Conservation (phyloP, 2,329 filamentous ascomycete genomes). For the Ascochyta pisi region DNA sequence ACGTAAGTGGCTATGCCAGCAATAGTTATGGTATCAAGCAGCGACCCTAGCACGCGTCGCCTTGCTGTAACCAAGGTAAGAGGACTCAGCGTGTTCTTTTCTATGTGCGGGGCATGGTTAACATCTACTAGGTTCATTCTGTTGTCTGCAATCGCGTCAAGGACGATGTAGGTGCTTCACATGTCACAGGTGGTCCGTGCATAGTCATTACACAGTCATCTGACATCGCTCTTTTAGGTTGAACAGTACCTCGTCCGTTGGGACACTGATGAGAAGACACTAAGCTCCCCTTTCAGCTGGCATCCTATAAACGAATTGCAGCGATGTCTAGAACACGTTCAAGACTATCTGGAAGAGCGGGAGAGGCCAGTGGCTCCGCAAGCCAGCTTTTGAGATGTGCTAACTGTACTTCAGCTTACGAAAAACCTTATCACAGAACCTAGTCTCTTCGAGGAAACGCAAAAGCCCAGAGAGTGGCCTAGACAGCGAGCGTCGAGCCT, state of each 20-base stretch:
- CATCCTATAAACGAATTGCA: slow-evolving; percentile 51
- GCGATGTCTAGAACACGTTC: slow-evolving; percentile 49
- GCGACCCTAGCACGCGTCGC: slow-evolving; percentile 24
- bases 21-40: slow-evolving; percentile 37
- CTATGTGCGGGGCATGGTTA: slow-evolving; percentile 10
- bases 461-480: slow-evolving; percentile 31
- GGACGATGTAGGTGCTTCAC: slow-evolving; percentile 27
- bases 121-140: slow-evolving; percentile 25
- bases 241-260: slow-evolving; percentile 55
- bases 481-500: slow-evolving; percentile 27
- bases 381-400: neutral
- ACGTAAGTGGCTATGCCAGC: slow-evolving; percentile 32
- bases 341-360: slow-evolving; percentile 50
- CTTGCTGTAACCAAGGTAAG: slow-evolving; percentile 36
- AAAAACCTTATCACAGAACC: neutral
- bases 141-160: slow-evolving; percentile 38
- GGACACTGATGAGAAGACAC: slow-evolving; percentile 26
- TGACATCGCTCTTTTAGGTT: slow-evolving; percentile 36
- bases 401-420: slow-evolving; percentile 21
- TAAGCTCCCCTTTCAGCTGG: slow-evolving; percentile 51
- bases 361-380: slow-evolving; percentile 28
- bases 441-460: slow-evolving; percentile 27
- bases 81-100: neutral
- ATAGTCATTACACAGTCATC: neutral
- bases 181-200: slow-evolving; percentile 23